Evolutionary conservation across 805 yeast genomes (phyloP), one percentile per base, ranked within the genome.

Genomic region (Ogataea henricii): DNA sequence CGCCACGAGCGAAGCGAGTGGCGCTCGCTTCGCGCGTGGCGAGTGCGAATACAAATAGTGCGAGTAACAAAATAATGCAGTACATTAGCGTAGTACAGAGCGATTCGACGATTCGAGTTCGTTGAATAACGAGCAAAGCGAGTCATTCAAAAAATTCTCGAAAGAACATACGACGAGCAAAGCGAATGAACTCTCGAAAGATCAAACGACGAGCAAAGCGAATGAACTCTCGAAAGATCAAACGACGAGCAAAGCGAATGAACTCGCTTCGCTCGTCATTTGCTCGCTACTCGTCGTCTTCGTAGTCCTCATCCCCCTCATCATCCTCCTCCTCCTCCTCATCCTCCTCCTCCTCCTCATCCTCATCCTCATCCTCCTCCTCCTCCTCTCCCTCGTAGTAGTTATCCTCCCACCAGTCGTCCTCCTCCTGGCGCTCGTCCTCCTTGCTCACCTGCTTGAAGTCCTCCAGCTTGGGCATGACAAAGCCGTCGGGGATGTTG

Each of bases 401-500:
- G 18, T 66, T 56, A 34, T 68, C 69, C 36, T 63, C 59, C 58
- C 64, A 59, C 63, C 67, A 64, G 49, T 60, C 61, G 37, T 64
- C 69, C 27, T 65, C 66, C 12, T 66, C 67, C 13, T 60, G 68
- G 34, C 57, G 59, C 14, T 62, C 64, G 14, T 55, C 63, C 9
- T 54, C 59, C 36, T 56, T 56, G 13, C 44, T 52, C 7, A 54
- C 56, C 8, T 37, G 48, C 12, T 53, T 52, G 26, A 85, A 79
- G 17, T 77, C 78, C 44, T 82, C 86, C 16, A 81, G 74, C 33
- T 81, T 80, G 18, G 97, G 97, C 82, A 90, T 82, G 22, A 76
- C 77, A 62, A 89, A 89, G 34, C 85, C 97, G 44, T 76, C 80
- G 16, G 99, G 99, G 45, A 92, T 87, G 65, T 89, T 91, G 49